phyloP scores from a whole-genome alignment of 306 rosid species.

The Rosa persica region DNA sequence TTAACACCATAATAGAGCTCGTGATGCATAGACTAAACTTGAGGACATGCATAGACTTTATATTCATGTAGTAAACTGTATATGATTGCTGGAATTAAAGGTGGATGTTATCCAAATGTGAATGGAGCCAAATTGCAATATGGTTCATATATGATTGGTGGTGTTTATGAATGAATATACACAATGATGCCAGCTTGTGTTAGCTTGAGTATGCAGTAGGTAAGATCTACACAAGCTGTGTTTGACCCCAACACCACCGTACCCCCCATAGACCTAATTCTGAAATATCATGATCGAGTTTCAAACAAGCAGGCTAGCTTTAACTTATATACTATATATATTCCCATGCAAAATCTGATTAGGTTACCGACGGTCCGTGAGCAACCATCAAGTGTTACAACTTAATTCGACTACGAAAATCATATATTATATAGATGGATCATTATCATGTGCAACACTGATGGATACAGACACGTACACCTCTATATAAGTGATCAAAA shows the following conservation, averaged over 20 bases:
- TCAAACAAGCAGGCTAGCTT: not conserved
- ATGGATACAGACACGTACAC: not conserved
- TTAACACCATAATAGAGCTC: not conserved
- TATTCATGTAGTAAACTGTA: not conserved
- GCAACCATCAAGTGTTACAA: not conserved
- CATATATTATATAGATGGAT: not conserved
- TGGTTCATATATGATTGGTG: not conserved
- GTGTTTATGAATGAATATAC: not conserved
- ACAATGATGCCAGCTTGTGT: not conserved
- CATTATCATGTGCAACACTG: not conserved
- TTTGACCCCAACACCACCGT: slow-evolving; percentile 5
- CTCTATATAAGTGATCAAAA: too few relatives aligned
- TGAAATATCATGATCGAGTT: not conserved
- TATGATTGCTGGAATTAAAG: not conserved
- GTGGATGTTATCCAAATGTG: not conserved
- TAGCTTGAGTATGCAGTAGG: slow-evolving; percentile 1
- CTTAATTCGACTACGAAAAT: not conserved
- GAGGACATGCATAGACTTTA: not conserved
- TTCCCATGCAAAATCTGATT: not conserved
- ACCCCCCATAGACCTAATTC: not conserved
- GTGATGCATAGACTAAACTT: not conserved
- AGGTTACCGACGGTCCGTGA: not conserved
- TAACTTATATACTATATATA: not conserved
- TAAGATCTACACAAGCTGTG: slow-evolving; percentile 8
- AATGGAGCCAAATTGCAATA: slow-evolving; percentile 5